Conservation (phyloP, 2,329 filamentous ascomycete genomes). For the Fusarium siculi region DNA sequence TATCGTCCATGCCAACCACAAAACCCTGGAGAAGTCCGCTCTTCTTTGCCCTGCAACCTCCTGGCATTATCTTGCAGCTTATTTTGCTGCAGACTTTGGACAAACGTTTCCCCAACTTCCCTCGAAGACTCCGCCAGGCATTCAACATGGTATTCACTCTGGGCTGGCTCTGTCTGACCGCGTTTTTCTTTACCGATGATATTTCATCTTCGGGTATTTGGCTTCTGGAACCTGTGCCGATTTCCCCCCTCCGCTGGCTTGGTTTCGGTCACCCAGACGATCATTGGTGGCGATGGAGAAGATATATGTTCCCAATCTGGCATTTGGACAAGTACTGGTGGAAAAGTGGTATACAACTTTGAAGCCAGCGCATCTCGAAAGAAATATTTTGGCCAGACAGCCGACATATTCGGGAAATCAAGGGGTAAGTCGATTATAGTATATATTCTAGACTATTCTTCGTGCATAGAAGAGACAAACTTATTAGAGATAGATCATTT, state of each 20-base stretch:
- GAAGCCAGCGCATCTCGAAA: background rate
- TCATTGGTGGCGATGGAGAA: constrained; percentile 74
- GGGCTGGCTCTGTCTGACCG: constrained; percentile 75
- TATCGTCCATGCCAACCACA: constrained; percentile 67
- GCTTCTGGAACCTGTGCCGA: constrained; percentile 83
- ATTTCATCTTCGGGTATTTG: constrained; percentile 79
- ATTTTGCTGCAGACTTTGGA: constrained; percentile 49
- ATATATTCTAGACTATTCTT: background rate
- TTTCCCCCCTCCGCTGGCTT: constrained; percentile 75
- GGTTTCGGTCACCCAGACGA: constrained; percentile 71
- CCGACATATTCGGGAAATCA: background rate
- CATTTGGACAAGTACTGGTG: constrained; percentile 72
- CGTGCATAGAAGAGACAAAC: background rate
- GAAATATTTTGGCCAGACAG: background rate
- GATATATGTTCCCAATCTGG: constrained; percentile 63
- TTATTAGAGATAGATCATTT: background rate
- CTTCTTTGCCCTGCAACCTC: constrained; percentile 79
- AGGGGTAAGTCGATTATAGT: background rate
- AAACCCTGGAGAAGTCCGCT: constrained; percentile 63
- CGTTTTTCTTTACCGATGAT: constrained; percentile 76
- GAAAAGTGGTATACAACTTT: constrained; percentile 54
- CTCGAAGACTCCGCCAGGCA: constrained; percentile 57
- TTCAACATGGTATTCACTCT: constrained; percentile 72
- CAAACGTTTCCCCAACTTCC: constrained; percentile 53
- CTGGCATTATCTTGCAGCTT: constrained; percentile 72